Evolutionary conservation across 352 stramenopile genomes (phyloP), one percentile per base, ranked within the genome.

Genomic region (Aphanomyces euteiches): DNA sequence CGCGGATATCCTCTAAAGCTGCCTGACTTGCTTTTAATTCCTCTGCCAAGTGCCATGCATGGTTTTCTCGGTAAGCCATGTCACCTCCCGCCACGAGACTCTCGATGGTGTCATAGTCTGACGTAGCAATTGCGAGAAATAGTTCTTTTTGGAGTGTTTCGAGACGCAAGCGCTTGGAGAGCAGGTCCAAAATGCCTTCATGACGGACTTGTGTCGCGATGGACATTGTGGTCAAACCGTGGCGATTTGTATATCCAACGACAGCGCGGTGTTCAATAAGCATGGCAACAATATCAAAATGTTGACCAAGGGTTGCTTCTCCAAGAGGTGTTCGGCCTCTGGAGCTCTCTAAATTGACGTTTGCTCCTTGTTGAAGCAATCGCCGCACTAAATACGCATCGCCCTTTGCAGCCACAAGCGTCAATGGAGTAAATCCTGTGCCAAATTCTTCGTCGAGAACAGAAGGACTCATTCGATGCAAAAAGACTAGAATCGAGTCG

Each of bases 341-440:
- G 6, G 84, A 90, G 0, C 77, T 90, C 72, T 92, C 86, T 0
- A 79, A 38, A 58, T 92, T 92, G 2, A 90, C 83, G 56, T 91
- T 79, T 0, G 83, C 86, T n/a, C 84, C 84, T 37, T 81, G 85
- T 0, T 82, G 79, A 13, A 92, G 66, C 21, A 93, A 50, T 17
- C 84, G 56, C 61, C 90, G 84, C 15, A 80, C 60, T 7, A 90
- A 59, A 12, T 80, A 74, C 0, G 87, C n/a, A 39, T 82, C 74
- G 0, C 76, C 77, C 21, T 91, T 54, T 12, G 80, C 80, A 38
- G 75, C 72, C 1, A 83, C 83, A 4, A 89, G 74, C 7, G 74
- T 63, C n/a, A 93, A 54, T 7, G 86, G 80, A 2, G 80, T 78
- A 68, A 90, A 91, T 0, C 86, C 86, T 50, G 88, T 91, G 1